Evolutionary conservation across 352 stramenopile genomes (phyloP), one percentile per base, ranked within the genome.

Genomic region (Aphanomyces cochlioides): DNA sequence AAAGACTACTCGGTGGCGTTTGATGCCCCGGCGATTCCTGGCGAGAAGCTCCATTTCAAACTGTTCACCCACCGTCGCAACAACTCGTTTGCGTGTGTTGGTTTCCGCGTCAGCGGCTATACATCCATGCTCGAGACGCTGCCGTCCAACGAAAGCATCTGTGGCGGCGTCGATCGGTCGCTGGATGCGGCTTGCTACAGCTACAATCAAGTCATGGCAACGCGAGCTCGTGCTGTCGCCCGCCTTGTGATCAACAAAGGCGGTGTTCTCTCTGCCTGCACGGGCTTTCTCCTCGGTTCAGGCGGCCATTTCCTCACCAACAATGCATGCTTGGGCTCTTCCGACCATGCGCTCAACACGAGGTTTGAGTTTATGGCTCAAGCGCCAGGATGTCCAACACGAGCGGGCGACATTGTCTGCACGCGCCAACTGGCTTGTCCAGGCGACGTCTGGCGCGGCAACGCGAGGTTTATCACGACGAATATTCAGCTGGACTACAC

Each of bases 261-360:
- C 40, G 48, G 50, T 0, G 28, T 17, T 4, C 37, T 61, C 47
- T n/a, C 64, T 2, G 64, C 76, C 0, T 92, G 84, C 69, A 89
- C 84, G 4, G 84, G 82, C 8, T 92, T 80, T 80, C 74, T 92
- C 0, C 63, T 92, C 1, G 84, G 84, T 36, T 65, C 67, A 40
- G 77, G 71, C 8, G 88, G 87, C 66, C 75, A 89, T 72, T 72
- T 92, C 65, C 53, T 92, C 56, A 90, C 84, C 0, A 89, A 87
- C 66, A 79, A 88, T 66, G 82, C 90, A 72, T 92, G 84, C 71
- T 74, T 92, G 15, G 70, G 76, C 37, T 75, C 69, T 1, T 70
- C 78, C 15, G 59, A 47, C n/a, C 76, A 90, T 12, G 82, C 84
- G n/a, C 63, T 76, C 7, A 72, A 80, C 15, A 74, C 74, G 12